Base-by-base conservation (phyloP, 2,329 filamentous ascomycete genomes). In the Pseudocercospora vitis region DNA sequence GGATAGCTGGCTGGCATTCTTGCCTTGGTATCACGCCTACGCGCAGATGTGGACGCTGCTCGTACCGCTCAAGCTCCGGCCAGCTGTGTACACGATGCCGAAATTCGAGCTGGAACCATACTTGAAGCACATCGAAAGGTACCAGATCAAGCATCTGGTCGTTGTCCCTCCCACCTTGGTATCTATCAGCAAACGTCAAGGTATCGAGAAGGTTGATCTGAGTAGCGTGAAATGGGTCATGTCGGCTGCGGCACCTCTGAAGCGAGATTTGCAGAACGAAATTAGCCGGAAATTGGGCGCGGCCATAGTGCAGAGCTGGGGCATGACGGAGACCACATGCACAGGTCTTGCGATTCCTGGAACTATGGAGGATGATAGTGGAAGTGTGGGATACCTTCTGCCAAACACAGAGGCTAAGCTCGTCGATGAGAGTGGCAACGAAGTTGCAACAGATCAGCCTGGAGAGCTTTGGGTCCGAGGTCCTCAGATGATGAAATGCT, bases 301-400 rank as follows among this genome's bases (percentile, higher is more conserved):
- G 14, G 39, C 48, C 16, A 55, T 55, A 39, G 52, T 55, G 14
- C 52, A 55, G 29, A 29, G 19, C n/a, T 55, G 48, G 87, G 90
- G 90, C 4, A 92, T 95, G 89, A 94, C 89, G 1, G 89, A 94
- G 66, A 72, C 76, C 2, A 94, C 89, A 0, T 92, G 89, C 69
- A 83, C 86, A 0, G 76, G 81, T 14, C 78, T 88, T 9, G 5
- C 91, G 84, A 77, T 87, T 58, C 81, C 84, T 0, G 73, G 65
- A 1, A 47, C 44, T 2, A 69, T 81, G 52, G 70, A 65, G 4
- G 70, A 65, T 4, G 58, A 66, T 2, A 73, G 52, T 40, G 52
- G 47, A 7, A 47, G 48, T 47, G 87, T 91, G 1, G 73, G 73
- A 1, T 56, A 68, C 7, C 60, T 74, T 5, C 58, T 69, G 42